These are phyloP conservation scores for Hygrocybe punicea DNA, from an alignment of 768 basidiomycete genomes.

Conservation along the genomic window DNA sequence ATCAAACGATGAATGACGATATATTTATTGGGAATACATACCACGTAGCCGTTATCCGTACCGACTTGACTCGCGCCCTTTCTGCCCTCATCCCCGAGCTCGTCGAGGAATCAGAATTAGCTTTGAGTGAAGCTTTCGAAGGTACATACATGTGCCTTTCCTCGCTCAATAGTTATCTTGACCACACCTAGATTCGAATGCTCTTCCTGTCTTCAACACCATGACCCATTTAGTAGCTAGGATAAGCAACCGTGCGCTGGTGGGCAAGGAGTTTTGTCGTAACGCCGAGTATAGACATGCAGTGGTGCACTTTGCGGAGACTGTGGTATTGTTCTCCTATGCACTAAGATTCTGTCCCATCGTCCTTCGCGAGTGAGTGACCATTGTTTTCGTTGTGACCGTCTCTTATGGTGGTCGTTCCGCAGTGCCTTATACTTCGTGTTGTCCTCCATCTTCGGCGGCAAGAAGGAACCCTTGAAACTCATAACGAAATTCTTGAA, in stretches of 20 bases:
- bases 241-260: conserved; percentile 39
- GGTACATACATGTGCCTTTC: not conserved
- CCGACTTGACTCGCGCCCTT: conserved; percentile 37
- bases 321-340: conserved; percentile 32
- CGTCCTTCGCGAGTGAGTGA: conserved; percentile 31
- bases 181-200: conserved; percentile 17
- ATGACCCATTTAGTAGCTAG: conserved; percentile 39
- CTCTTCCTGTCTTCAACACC: conserved; percentile 32
- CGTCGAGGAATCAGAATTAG: conserved; percentile 34
- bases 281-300: conserved; percentile 34
- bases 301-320: conserved; percentile 36
- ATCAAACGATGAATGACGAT: conserved; percentile 37
- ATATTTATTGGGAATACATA: conserved; percentile 33
- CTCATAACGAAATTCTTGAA: conserved; percentile 31
- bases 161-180: not conserved
- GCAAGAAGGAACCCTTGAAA: conserved; percentile 31
- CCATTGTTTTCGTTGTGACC: not conserved
- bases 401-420: not conserved
- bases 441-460: conserved; percentile 32
- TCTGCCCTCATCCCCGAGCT: conserved; percentile 37
- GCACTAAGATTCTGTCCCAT: conserved; percentile 34
- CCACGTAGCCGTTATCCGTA: conserved; percentile 35
- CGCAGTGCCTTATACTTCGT: conserved; percentile 31
- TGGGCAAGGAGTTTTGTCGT: conserved; percentile 36
- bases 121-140: conserved; percentile 29